phyloP scores from a whole-genome alignment of 2,329 filamentous ascomycete species.

The Aspergillus chevalieri region DNA sequence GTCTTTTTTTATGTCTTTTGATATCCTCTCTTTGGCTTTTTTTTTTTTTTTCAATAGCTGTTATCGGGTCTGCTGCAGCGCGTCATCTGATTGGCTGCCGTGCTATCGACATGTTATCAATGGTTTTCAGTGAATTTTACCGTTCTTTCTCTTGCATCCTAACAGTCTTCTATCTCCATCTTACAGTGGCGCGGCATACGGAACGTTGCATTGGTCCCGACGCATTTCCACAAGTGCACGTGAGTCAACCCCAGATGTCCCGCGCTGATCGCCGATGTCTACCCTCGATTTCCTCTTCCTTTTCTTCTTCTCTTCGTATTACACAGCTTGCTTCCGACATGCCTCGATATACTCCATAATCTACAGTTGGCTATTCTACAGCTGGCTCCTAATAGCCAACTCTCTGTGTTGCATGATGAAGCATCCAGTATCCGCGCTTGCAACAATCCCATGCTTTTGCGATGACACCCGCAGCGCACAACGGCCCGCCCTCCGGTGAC shows the following conservation, averaged over 20 bases:
- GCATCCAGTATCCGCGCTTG: not conserved
- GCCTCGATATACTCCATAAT: not conserved
- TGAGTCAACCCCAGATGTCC: not conserved
- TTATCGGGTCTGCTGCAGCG: not conserved
- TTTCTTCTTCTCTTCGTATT: not conserved
- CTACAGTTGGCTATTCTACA: not conserved
- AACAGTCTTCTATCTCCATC: not conserved
- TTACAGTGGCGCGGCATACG: no score
- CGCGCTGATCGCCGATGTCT: not conserved
- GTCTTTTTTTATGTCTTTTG: not conserved
- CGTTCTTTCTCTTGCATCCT: not conserved
- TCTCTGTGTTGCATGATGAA: not conserved
- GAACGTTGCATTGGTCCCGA: not conserved
- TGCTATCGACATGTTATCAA: not conserved
- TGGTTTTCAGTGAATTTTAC: not conserved
- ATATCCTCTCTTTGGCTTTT: not conserved
- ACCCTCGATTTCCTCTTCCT: not conserved
- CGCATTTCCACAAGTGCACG: not conserved
- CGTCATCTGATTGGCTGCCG: not conserved
- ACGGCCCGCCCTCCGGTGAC: constrained; percentile 26
- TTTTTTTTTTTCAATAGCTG: not conserved
- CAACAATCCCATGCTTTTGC: constrained; percentile 15
- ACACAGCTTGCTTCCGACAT: not conserved
- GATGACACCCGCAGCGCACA: constrained; percentile 34
- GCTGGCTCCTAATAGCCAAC: not conserved